Base-by-base conservation (phyloP, 768 basidiomycete genomes). In the Termitomyces sp. region DNA sequence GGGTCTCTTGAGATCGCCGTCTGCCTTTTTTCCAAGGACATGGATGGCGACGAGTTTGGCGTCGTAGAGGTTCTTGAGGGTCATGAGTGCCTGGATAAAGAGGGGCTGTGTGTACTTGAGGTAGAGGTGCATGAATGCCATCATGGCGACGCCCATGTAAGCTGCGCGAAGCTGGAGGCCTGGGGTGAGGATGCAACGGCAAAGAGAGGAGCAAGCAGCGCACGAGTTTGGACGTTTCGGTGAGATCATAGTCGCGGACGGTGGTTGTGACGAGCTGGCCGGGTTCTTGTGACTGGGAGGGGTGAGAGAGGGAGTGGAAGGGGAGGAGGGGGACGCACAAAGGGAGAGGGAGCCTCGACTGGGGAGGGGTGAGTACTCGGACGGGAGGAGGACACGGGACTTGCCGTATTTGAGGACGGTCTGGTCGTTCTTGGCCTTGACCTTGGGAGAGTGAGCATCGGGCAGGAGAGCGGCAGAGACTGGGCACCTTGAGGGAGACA, bases 71-170 rank as follows among this genome's bases (percentile, higher is more conserved):
- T 79, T 82, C 78, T 99, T 98, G 66, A 97, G 56, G n/a, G 91
- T 91, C 93, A 96, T 97, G 63, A 99, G 81, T 12, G 83, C 83
- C 71, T 98, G 96, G 62, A 98, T 89, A 75, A 98, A 96, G 62
- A 98, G 83, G 7, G 96, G 96, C 68, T 96, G 95, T 7, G 94
- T 95, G 81, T 91, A 98, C 69, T 90, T 85, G 75, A 98, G 77
- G 82, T 98, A 98, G 52, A 89, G 59, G 76, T 99, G 96, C 77
- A 98, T 85, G 79, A 94, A 88, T 57, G 67, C 79, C 89, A 95
- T 94, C 87, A 93, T 91, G 49, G 85, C 88, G 65, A 93, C 71
- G 60, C 88, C 87, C 71, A 84, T 81, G 72, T 80, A 89, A 8
- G 76, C 81, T n/a, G 78, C 74, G 40, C 84, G 84, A 57, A 89